Evolutionary conservation across 768 basidiomycete genomes (phyloP).

Genomic region (Hericium erinaceus): DNA sequence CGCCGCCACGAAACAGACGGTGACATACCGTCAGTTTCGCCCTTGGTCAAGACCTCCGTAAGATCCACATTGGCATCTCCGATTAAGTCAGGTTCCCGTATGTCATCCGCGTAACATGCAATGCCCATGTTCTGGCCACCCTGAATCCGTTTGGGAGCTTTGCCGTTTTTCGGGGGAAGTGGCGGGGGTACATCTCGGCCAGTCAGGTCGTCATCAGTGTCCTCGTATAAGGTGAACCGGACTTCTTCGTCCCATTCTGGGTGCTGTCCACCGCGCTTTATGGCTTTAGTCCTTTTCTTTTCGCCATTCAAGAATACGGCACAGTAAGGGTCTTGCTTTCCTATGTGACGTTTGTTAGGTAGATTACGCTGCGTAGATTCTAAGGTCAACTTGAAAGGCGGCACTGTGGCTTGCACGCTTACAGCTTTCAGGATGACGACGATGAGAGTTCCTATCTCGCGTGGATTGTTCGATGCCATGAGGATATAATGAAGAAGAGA

Average conservation of each 20-base stretch:
- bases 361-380: conserved; percentile 56
- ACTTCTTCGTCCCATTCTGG: conserved; percentile 99
- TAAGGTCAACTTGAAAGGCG: conserved; percentile 1
- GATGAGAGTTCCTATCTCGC: conserved; percentile 87
- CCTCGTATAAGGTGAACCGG: conserved; percentile 83
- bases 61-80: conserved; percentile 87
- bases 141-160: conserved; percentile 40
- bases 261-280: conserved; percentile 95
- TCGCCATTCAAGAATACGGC: conserved; percentile 69
- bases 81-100: conserved; percentile 91
- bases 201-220: conserved; percentile 34
- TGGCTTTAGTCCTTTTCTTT: conserved; percentile 83
- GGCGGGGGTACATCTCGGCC: conserved; percentile 43
- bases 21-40: conserved; percentile 87
- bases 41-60: conserved; percentile 84
- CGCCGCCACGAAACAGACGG: neutral
- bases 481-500: neutral
- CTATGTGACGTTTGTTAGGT: conserved; percentile 85
- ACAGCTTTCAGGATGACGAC: conserved; percentile 92
- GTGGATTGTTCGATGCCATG: conserved; percentile 49
- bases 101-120: conserved; percentile 90
- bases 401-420: conserved; percentile 10
- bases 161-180: conserved; percentile 52
- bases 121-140: conserved; percentile 71
- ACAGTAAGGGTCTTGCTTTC: conserved; percentile 97